Evolutionary conservation across 2,329 filamentous ascomycete species (phyloP), one percentile per base, ranked within the genome.

Genomic region (Kalmusia sp.): DNA sequence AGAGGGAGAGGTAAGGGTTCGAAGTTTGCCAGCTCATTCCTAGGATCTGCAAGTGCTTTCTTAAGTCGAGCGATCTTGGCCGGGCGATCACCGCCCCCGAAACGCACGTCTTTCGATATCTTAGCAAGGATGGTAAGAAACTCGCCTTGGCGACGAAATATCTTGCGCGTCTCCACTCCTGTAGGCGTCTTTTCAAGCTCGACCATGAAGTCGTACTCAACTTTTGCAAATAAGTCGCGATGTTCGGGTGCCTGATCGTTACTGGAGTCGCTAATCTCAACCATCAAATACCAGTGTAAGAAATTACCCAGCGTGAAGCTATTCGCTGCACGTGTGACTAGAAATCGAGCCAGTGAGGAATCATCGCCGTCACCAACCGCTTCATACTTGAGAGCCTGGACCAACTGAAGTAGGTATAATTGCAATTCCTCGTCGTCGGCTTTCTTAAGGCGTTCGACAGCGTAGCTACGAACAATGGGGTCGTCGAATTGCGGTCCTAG

Each of bases 251-350:
- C 83, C 63, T 93, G 91, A 37, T 92, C 89, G 3, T 87, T 86
- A 60, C 89, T 92, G 33, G 77, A 75, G 71, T 97, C 93, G 63
- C 96, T 92, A 63, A 93, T 96, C 76, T 99, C 96, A 1, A 99
- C 95, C 87, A 97, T 97, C 2, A 99, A 82, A 73, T 98, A 99
- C 95, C 95, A 99, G 73, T 97, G 91, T 49, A 99, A 86, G 76
- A 96, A 96, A 71, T 96, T 99, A 25, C 93, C 95, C 1, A 99
- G 83, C 54, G 90, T 88, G 67, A 97, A 91, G 68, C 96, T 98
- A 57, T 88, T 87, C 12, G 91, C 89, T 3, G 95, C 96, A 30
- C 95, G 86, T 1, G 90, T 86, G 51, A 99, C 95, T 3, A 99
- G 81, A 69, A 99, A 99, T 21, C 85, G 86, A 2, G 93, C 93